Conservation (phyloP, 208 protist species). For the Leptomonas pyrrhocoris region DNA sequence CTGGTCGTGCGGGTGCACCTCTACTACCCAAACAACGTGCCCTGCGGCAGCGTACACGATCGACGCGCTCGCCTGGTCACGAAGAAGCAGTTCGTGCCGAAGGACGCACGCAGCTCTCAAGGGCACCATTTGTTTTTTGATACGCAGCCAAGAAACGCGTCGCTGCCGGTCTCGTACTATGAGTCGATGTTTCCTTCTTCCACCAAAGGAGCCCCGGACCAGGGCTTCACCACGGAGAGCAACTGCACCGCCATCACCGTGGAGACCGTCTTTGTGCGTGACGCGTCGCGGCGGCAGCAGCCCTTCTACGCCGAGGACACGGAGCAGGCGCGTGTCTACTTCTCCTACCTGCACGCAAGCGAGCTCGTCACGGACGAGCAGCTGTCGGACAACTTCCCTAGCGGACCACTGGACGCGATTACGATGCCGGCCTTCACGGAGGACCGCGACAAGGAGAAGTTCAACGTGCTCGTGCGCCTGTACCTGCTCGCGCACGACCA, state of each 20-base stretch:
- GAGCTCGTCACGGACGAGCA: conserved; percentile 25
- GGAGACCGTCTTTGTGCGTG: conserved; percentile 26
- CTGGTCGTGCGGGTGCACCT: conserved; percentile 23
- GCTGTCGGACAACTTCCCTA: conserved; percentile 12
- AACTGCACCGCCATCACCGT: conserved; percentile 25
- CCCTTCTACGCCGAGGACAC: conserved; percentile 27
- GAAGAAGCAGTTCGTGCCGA: conserved; percentile 16
- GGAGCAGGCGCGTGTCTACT: conserved; percentile 10
- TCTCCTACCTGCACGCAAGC: conserved; percentile 20
- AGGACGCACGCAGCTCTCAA: conserved; percentile 7
- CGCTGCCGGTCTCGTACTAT: background rate
- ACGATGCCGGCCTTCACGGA: conserved; percentile 20
- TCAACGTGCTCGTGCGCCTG: conserved; percentile 29
- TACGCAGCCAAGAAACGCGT: background rate
- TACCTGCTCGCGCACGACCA: conserved; percentile 27
- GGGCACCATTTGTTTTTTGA: conserved; percentile 15
- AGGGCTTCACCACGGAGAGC: background rate
- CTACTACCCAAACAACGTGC: conserved; percentile 19
- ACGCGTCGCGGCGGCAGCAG: conserved; percentile 6
- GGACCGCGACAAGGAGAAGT: conserved; percentile 24
- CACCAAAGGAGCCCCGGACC: background rate
- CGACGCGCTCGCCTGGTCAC: conserved; percentile 27
- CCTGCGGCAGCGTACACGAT: conserved; percentile 17
- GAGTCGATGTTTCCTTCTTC: conserved; percentile 27
- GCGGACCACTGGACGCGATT: background rate